phyloP scores from a whole-genome alignment of 2,329 filamentous ascomycete genomes.

The Hypoxylon sp. region DNA sequence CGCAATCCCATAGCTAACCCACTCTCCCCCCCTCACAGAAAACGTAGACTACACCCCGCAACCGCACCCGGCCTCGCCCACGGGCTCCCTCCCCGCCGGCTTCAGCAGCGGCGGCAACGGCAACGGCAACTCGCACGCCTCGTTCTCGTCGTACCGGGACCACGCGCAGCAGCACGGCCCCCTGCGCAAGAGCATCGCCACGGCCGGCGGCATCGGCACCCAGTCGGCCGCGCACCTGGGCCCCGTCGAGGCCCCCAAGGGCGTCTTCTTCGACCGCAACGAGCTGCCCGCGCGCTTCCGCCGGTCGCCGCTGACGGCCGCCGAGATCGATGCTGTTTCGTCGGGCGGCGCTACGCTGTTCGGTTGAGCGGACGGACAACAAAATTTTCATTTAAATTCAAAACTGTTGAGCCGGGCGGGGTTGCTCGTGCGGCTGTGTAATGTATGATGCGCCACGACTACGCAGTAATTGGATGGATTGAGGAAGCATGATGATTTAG shows the following conservation, averaged over 20 bases:
- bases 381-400: not conserved
- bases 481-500: not conserved
- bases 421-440: not conserved
- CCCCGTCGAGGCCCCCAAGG: slow-evolving; percentile 74
- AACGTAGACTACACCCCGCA: slow-evolving; percentile 78
- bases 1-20: slow-evolving; percentile 2
- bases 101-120: slow-evolving; percentile 56
- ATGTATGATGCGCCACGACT: slow-evolving; percentile 6
- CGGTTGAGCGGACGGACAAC: slow-evolving; percentile 52
- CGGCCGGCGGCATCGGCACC: slow-evolving; percentile 58
- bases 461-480: not conserved
- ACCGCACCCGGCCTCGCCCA: slow-evolving; percentile 78
- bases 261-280: slow-evolving; percentile 87
- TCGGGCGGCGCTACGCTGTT: slow-evolving; percentile 81
- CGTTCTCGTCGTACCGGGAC: slow-evolving; percentile 82
- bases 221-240: slow-evolving; percentile 77
- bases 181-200: slow-evolving; percentile 69
- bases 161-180: slow-evolving; percentile 83
- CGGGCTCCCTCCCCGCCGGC: slow-evolving; percentile 69
- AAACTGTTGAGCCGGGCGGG: too few relatives aligned
- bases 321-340: slow-evolving; percentile 96
- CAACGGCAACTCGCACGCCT: slow-evolving; percentile 63
- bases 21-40: slow-evolving; percentile 59
- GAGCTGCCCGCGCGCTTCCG: slow-evolving; percentile 89
- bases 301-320: slow-evolving; percentile 76